Conservation (phyloP, 1,284 basidiomycete species). For the Somion occarium region DNA sequence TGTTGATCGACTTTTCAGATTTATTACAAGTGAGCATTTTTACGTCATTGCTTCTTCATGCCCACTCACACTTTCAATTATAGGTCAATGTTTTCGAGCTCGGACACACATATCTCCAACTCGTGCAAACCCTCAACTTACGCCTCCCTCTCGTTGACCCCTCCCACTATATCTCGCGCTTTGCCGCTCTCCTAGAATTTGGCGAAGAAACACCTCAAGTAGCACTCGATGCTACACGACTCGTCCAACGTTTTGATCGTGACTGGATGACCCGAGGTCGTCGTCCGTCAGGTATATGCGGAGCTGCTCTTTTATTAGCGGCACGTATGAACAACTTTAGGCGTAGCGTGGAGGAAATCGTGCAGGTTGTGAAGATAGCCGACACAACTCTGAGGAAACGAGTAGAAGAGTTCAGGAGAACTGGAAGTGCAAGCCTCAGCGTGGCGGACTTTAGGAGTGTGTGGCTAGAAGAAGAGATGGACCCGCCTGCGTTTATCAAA, state of each 20-base stretch:
- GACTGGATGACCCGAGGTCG: constrained; percentile 98
- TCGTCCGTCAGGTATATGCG: constrained; percentile 95
- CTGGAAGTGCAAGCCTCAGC: constrained; percentile 81
- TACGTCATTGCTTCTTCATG: neutral
- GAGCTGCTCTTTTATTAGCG: constrained; percentile 91
- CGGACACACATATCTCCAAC: constrained; percentile 93
- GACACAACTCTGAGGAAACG: constrained; percentile 92
- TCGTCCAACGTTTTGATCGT: constrained; percentile 91
- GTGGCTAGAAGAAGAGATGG: constrained; percentile 89
- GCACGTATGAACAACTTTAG: constrained; percentile 99
- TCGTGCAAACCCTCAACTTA: constrained; percentile 88
- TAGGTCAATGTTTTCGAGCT: constrained; percentile 98
- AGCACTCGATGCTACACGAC: constrained; percentile 89
- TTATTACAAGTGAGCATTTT: constrained; percentile 65
- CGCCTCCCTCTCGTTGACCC: constrained; percentile 91
- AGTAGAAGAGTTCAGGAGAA: constrained; percentile 93
- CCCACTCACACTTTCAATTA: too few relatives aligned
- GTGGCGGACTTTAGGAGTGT: constrained; percentile 90
- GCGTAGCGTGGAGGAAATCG: constrained; percentile 90
- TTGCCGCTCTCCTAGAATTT: constrained; percentile 95
- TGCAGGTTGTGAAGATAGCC: constrained; percentile 98
- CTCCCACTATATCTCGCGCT: constrained; percentile 95
- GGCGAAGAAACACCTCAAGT: constrained; percentile 92
- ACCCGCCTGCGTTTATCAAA: constrained; percentile 84
- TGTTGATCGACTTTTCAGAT: constrained; percentile 99